Conservation (phyloP, 768 basidiomycete genomes). For the Gymnopilus dilepis region DNA sequence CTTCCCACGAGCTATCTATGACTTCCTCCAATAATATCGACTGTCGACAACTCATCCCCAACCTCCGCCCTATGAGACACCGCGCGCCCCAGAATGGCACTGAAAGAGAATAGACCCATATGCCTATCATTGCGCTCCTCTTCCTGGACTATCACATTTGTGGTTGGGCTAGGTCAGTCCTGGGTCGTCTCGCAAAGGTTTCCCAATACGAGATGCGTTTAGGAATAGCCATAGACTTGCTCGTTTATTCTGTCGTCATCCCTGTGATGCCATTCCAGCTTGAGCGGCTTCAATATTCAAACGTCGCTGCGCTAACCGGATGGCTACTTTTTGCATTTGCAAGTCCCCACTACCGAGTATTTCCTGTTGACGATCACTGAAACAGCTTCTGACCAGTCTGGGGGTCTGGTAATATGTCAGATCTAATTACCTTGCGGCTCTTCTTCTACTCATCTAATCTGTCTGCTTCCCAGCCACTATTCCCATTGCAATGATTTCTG, state of each 20-base stretch:
- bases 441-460: neutral
- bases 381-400: constrained; percentile 44
- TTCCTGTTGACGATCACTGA: neutral
- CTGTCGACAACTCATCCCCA: neutral
- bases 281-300: constrained; percentile 47
- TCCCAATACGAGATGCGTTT: neutral
- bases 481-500: constrained; percentile 61
- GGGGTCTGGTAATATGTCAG: constrained; percentile 60
- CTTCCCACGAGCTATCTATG: too few relatives aligned
- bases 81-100: neutral
- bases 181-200: neutral
- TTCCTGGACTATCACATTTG: constrained; percentile 57
- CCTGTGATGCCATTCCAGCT: constrained; percentile 71
- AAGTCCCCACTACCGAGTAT: constrained; percentile 25
- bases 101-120: constrained; percentile 33
- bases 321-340: constrained; percentile 69
- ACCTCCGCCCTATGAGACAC: neutral
- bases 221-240: constrained; percentile 55
- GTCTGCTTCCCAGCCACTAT: constrained; percentile 50
- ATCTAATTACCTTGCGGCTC: neutral
- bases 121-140: constrained; percentile 65
- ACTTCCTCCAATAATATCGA: too few relatives aligned
- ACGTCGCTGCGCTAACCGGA: constrained; percentile 56
- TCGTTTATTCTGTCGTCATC: constrained; percentile 67
- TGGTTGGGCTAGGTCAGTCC: constrained; percentile 54